These are phyloP conservation scores for Coix lacrymajobi DNA, from an alignment of 176 grass and related monocot genomes.

Conservation along the genomic window DNA sequence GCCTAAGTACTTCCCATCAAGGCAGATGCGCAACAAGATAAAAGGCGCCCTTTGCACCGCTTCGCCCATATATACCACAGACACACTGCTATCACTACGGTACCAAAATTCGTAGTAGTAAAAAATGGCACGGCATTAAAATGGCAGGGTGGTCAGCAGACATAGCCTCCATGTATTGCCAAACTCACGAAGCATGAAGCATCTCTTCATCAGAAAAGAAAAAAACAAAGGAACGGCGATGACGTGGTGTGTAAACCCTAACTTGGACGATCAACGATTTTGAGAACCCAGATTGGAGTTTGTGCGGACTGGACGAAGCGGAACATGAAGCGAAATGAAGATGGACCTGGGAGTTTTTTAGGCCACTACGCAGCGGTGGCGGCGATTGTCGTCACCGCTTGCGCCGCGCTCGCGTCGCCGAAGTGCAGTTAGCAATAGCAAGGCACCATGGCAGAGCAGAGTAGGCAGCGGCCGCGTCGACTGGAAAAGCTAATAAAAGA, in stretches of 20 bases:
- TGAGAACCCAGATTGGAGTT: background rate
- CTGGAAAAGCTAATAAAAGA: background rate
- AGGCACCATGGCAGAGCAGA: background rate
- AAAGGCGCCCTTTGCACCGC: background rate
- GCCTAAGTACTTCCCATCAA: background rate
- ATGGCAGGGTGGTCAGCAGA: background rate
- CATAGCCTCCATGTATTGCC: background rate
- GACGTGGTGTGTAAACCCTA: background rate
- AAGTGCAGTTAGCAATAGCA: background rate
- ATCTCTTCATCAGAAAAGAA: background rate
- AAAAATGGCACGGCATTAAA: background rate
- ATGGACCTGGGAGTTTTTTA: background rate
- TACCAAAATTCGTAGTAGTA: background rate
- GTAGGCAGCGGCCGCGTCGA: background rate
- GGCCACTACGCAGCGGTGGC: background rate
- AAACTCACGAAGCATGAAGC: background rate
- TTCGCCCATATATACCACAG: background rate
- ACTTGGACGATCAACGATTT: background rate
- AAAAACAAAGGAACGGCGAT: background rate
- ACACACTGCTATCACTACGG: background rate
- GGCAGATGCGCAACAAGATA: background rate
- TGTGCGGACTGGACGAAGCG: background rate
- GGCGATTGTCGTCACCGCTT: background rate
- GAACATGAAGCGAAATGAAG: background rate
- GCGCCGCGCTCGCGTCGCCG: background rate